These are phyloP conservation scores for Pichia norvegensis DNA, from an alignment of 1,139 yeast species.

Conservation along the genomic window DNA sequence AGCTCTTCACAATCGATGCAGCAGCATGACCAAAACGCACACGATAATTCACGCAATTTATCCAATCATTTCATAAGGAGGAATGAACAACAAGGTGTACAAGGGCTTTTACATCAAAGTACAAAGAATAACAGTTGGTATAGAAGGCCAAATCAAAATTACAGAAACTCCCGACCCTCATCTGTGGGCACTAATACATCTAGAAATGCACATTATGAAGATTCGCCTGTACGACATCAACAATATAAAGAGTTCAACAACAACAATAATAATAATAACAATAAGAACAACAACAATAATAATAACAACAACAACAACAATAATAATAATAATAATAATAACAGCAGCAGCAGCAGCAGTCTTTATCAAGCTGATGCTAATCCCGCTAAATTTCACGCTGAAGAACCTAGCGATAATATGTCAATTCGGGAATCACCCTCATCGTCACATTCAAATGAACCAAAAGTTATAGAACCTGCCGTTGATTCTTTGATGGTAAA, in stretches of 20 bases:
- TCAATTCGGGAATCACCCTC: too few relatives aligned
- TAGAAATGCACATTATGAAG: not conserved
- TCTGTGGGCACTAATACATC: not conserved
- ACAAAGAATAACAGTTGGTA: not conserved
- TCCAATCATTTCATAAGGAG: conserved; percentile 22
- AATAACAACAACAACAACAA: too few relatives aligned
- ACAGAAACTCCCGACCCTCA: conserved; percentile 10
- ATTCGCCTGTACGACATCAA: not conserved
- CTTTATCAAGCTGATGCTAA: too few relatives aligned
- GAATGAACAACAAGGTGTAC: conserved; percentile 12
- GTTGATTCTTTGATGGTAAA: too few relatives aligned
- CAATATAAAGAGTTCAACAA: not conserved
- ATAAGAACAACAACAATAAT: too few relatives aligned
- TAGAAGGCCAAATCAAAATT: not conserved
- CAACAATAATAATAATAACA: too few relatives aligned
- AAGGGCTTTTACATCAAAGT: not conserved
- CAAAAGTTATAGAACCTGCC: too few relatives aligned
- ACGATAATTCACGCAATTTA: not conserved
- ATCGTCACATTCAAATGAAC: too few relatives aligned
- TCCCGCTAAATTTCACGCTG: too few relatives aligned
- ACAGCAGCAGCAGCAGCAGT: too few relatives aligned
- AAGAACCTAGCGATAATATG: too few relatives aligned
- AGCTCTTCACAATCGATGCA: conserved; percentile 13
- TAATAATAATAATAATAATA: too few relatives aligned
- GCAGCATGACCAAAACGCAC: not conserved